phyloP scores from a whole-genome alignment of 805 yeast species.

The Vanderwaltozyma yarrowii region DNA sequence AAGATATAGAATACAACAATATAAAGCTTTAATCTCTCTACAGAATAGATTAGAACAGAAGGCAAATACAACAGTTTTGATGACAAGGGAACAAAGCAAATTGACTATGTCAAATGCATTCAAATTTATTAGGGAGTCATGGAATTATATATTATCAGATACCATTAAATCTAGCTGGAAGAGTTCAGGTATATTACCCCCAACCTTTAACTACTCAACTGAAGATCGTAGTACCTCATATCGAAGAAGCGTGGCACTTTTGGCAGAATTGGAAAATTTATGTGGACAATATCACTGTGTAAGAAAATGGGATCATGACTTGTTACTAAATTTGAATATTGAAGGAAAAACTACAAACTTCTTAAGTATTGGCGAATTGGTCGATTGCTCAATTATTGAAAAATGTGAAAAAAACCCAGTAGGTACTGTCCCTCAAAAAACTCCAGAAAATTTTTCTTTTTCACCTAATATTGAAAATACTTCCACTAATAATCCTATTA shows the following conservation, averaged over 20 bases:
- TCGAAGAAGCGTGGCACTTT: conserved; percentile 30
- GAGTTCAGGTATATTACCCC: conserved; percentile 34
- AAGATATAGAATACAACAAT: conserved; percentile 48
- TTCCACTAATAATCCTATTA: not conserved
- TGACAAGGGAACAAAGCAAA: conserved; percentile 32
- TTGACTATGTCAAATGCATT: conserved; percentile 47
- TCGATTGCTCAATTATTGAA: conserved; percentile 41
- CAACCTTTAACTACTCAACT: conserved; percentile 19
- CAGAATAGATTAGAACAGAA: conserved; percentile 15
- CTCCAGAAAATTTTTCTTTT: conserved; percentile 2
- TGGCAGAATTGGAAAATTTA: conserved; percentile 32
- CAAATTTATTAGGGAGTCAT: conserved; percentile 47
- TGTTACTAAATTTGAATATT: conserved; percentile 39
- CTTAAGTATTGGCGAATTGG: conserved; percentile 49
- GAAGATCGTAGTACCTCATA: conserved; percentile 26
- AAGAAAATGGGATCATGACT: conserved; percentile 49
- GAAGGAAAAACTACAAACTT: conserved; percentile 37
- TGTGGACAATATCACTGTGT: conserved; percentile 40
- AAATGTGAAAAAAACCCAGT: conserved; percentile 4
- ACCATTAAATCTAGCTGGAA: conserved; percentile 36
- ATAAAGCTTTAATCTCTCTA: conserved; percentile 29
- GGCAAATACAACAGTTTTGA: conserved; percentile 9
- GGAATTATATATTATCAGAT: conserved; percentile 36
- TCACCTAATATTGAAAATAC: not conserved
- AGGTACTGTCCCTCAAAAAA: conserved; percentile 2